These are phyloP conservation scores for Passalora sequoiae DNA, from an alignment of 2,329 filamentous ascomycete species.

Conservation along the genomic window DNA sequence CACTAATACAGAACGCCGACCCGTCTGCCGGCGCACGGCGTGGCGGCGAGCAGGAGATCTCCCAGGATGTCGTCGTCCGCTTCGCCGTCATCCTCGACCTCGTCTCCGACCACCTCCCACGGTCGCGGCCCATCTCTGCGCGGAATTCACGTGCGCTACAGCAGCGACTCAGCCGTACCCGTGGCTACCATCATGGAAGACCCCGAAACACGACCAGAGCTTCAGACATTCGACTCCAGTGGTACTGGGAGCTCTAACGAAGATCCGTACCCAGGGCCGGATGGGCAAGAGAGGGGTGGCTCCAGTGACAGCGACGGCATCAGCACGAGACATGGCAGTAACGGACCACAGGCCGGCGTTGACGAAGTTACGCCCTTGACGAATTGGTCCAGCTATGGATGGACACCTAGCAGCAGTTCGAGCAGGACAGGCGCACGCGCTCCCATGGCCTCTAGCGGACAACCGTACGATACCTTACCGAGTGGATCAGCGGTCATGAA, in stretches of 20 bases:
- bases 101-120: slow-evolving; percentile 4
- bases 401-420: slow-evolving; percentile 19
- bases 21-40: slow-evolving; percentile 2
- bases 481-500: slow-evolving; percentile 14
- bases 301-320: slow-evolving; percentile 28
- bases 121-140: slow-evolving; percentile 5
- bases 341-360: slow-evolving; percentile 14
- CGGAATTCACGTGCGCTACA: slow-evolving; percentile 18
- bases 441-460: slow-evolving; percentile 7
- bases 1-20: too few species aligned
- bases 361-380: slow-evolving; percentile 30
- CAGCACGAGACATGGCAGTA: slow-evolving; percentile 24
- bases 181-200: slow-evolving; percentile 32
- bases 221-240: slow-evolving; percentile 31
- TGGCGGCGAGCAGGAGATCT: slow-evolving; percentile 5
- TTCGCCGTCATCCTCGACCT: not conserved
- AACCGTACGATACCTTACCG: slow-evolving; percentile 20
- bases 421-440: slow-evolving; percentile 15
- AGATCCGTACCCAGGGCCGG: slow-evolving; percentile 22
- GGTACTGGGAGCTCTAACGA: slow-evolving; percentile 29
- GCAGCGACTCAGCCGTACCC: slow-evolving; percentile 19
- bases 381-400: slow-evolving; percentile 27
- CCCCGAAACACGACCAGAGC: slow-evolving; percentile 26
- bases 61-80: not conserved
- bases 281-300: slow-evolving; percentile 14